These are phyloP conservation scores for Yamadazyma triangularis DNA, from an alignment of 1,139 yeast genomes.

Conservation along the genomic window DNA sequence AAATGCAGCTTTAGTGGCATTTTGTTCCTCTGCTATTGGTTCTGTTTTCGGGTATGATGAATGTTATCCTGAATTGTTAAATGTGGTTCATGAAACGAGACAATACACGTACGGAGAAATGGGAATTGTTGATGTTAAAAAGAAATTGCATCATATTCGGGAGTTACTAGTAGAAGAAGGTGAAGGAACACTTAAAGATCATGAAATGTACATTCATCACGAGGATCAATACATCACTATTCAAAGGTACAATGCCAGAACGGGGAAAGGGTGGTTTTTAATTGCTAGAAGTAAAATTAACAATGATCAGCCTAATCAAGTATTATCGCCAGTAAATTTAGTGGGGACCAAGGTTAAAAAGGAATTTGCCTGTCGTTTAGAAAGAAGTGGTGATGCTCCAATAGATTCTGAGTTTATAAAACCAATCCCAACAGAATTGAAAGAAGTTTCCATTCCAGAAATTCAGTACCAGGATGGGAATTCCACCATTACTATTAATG, in stretches of 20 bases:
- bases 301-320: slow-evolving; percentile 41
- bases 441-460: slow-evolving; percentile 47
- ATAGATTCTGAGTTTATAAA: slow-evolving; percentile 37
- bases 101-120: slow-evolving; percentile 45
- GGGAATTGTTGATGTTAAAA: slow-evolving; percentile 75
- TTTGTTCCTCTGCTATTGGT: slow-evolving; percentile 92
- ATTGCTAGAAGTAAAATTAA: slow-evolving; percentile 81
- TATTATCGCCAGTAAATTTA: slow-evolving; percentile 55
- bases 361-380: slow-evolving; percentile 57
- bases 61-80: slow-evolving; percentile 73
- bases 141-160: slow-evolving; percentile 55
- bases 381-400: slow-evolving; percentile 47
- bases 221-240: slow-evolving; percentile 90
- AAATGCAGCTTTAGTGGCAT: slow-evolving; percentile 88
- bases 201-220: slow-evolving; percentile 92
- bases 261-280: slow-evolving; percentile 86
- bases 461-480: slow-evolving; percentile 38
- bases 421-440: slow-evolving; percentile 64
- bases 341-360: slow-evolving; percentile 63
- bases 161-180: slow-evolving; percentile 60
- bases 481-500: slow-evolving; percentile 48
- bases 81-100: slow-evolving; percentile 77
- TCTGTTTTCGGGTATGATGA: slow-evolving; percentile 95
- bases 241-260: slow-evolving; percentile 76
- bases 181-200: slow-evolving; percentile 60